These are phyloP conservation scores for Pharus latifolius DNA, from an alignment of 176 grass and related monocot species.

Conservation along the genomic window DNA sequence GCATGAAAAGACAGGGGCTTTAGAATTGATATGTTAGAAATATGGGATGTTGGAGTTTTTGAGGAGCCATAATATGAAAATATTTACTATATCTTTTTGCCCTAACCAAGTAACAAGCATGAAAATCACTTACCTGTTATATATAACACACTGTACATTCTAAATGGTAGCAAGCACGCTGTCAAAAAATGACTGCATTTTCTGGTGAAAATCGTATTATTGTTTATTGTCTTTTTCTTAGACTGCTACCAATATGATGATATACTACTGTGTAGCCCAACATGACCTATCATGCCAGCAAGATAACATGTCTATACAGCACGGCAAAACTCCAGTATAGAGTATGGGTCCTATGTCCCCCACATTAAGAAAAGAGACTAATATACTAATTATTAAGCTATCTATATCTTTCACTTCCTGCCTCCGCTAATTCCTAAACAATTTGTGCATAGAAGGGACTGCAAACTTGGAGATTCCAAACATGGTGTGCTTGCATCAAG, in stretches of 20 bases:
- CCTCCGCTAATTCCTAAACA: too few relatives aligned
- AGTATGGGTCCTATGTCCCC: too few relatives aligned
- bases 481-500: background rate
- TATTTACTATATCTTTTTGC: background rate
- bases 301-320: too few relatives aligned
- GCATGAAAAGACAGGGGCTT: slow-evolving; percentile 3
- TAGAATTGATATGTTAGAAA: background rate
- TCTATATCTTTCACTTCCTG: too few relatives aligned
- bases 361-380: too few relatives aligned
- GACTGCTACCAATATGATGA: background rate
- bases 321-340: too few relatives aligned
- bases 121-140: background rate
- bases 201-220: background rate
- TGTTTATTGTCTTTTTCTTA: background rate
- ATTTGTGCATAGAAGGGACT: too few relatives aligned
- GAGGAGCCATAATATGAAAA: background rate
- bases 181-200: background rate
- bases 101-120: background rate
- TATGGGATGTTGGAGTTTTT: background rate
- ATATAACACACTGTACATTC: background rate
- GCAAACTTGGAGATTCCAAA: too few relatives aligned
- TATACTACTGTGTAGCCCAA: background rate
- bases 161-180: background rate
- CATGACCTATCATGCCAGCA: background rate
- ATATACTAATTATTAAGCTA: too few relatives aligned